phyloP scores from a whole-genome alignment of 2,329 filamentous ascomycete genomes.

The Fusarium pseudocircinatum region DNA sequence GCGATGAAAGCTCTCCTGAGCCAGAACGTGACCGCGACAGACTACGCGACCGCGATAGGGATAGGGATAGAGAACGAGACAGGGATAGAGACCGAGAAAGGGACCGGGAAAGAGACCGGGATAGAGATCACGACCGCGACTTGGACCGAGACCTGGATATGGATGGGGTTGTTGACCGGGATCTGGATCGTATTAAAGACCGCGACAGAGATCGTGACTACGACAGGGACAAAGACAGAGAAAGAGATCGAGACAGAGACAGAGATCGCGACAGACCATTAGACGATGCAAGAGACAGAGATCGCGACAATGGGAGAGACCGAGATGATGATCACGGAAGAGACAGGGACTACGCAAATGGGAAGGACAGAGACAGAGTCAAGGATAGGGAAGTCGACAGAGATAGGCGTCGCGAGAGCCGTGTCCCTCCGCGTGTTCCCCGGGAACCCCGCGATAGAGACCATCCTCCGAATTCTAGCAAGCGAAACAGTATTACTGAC shows the following conservation, averaged over 20 bases:
- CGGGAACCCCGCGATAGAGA: constrained; percentile 31
- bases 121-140: background rate
- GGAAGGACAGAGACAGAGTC: constrained; percentile 6
- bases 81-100: background rate
- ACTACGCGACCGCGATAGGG: constrained; percentile 2
- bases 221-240: constrained; percentile 18
- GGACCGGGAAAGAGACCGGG: background rate
- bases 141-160: constrained; percentile 10
- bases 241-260: constrained; percentile 9
- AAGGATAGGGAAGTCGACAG: constrained; percentile 33
- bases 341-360: constrained; percentile 16
- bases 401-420: constrained; percentile 40
- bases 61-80: constrained; percentile 1
- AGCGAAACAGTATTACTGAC: constrained; percentile 54
- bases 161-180: constrained; percentile 13
- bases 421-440: constrained; percentile 19
- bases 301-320: constrained; percentile 21
- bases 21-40: constrained; percentile 29
- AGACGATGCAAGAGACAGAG: constrained; percentile 8
- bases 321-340: constrained; percentile 6
- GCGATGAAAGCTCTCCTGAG: constrained; percentile 35
- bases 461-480: constrained; percentile 42
- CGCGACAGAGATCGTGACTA: background rate
- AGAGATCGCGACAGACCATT: constrained; percentile 9
- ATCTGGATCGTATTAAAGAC: constrained; percentile 4